Base-by-base conservation (phyloP, 225 moss, liverwort and hornwort species). In the Pseudisothecium myosuroides region DNA sequence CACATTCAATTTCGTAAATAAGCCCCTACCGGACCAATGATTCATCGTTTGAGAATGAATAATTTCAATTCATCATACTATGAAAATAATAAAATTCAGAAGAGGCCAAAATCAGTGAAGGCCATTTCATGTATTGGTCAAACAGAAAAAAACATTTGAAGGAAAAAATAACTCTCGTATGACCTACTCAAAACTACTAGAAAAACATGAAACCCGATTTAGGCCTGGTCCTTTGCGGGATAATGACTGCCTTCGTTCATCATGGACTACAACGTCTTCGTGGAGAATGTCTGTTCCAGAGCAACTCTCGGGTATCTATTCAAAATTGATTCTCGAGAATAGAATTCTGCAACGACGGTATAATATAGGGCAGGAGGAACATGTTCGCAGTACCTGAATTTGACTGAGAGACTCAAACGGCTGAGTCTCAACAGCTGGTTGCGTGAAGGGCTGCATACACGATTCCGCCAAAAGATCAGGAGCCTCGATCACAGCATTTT, bases 391-490 rank as follows among this genome's bases (percentile, higher is more conserved):
- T 83, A 83, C 92, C 91, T 93, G 91, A 43, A 74, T 20, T 86
- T 80, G 49, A 47, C 65, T 72, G 27, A 83, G 55, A 65, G 83
- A 81, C 56, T 92, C 93, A 54, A 50, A 72, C 71, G 87, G 55
- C 81, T 94, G 91, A 88, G 82, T 88, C 81, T 83, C 94, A 58
- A 71, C 2, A 41, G 87, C 90, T 34, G 92, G 92, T 90, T 94
- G 94, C 31, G 93, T 93, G 85, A 88, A 87, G 76, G 83, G 93
- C 93, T 94, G 93, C 32, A 87, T 75, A 81, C 90, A 90, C 50
- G 58, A 88, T 68, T 91, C 92, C 77, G 49, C 73, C 59, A 78
- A 43, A 80, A 26, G 73, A 78, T 31, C 36, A 87, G 73, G 90
- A 83, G 54, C 80, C 85, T 82, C 88, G 54, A 61, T 17, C 41